Evolutionary conservation across 208 protist genomes (phyloP), one percentile per base, ranked within the genome.

Genomic region (Leishmania turanica): DNA sequence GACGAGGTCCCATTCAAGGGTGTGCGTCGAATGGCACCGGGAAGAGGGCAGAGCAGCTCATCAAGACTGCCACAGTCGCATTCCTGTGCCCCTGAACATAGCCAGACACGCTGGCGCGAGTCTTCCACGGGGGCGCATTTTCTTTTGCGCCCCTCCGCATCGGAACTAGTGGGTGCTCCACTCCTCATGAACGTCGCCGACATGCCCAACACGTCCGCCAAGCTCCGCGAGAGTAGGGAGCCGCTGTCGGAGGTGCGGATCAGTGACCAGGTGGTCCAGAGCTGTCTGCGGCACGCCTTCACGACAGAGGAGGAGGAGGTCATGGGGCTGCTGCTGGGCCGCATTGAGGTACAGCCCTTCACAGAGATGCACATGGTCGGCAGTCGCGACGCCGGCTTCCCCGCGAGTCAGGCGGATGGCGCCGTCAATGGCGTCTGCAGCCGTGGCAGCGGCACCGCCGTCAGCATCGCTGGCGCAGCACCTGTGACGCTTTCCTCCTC

Each of bases 221-320:
- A 53, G 27, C 24, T 13, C 11, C 49, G 66, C 3, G n/a, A 77
- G 6, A 79, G 53, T 56, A 54, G 47, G 31, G 83, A 75, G 15
- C 83, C 85, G 24, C 87, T 93, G 27, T 84, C 86, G 47, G 83
- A 87, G n/a, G 88, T 97, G 21, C 79, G 51, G 49, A 69, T 97
- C 3, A 86, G 83, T 3, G 87, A 96, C 45, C 88, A 77, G 40
- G 93, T 96, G 27, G 70, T 93, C 24, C 82, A 91, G 68, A 79
- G 84, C n/a, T 96, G 95, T 78, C 72, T 96, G 13, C 62, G 79
- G 2, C 93, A 98, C 71, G 91, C 93, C 56, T 89, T 95, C 62
- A 89, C 86, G 11, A 96, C 90, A 2, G 91, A 96, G 58, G 87
- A 92, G 62, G 92, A 97, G 79, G 93, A 97, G 83, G 89, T 98